Percentiles rank a stretch among this genome's conserved stretches.
Conservation (phyloP, 2,329 filamentous ascomycete species). For the Colletotrichum falcatum region DNA sequence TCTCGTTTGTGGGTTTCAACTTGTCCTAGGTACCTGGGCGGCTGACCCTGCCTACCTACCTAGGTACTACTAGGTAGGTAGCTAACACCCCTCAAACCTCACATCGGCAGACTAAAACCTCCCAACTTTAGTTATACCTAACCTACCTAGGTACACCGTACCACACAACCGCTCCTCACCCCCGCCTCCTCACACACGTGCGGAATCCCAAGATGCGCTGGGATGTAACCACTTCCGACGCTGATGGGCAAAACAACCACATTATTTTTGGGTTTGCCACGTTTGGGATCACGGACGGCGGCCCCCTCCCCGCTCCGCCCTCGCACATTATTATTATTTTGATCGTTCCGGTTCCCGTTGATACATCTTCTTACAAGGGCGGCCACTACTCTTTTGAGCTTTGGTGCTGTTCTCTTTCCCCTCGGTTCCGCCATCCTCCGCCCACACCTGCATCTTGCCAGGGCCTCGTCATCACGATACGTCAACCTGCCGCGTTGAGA, state of each 20-base stretch:
- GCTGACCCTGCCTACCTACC: no score
- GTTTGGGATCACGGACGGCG: slow-evolving; percentile 2
- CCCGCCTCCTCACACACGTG: neutral
- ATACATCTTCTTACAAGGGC: neutral
- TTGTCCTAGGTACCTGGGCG: neutral
- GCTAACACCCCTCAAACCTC: neutral
- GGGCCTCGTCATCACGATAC: slow-evolving; percentile 23
- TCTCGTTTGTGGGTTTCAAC: no score
- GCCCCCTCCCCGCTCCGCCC: neutral
- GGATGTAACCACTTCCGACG: slow-evolving; percentile 18
- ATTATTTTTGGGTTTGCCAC: slow-evolving; percentile 1
- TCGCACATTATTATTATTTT: neutral
- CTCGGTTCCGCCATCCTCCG: neutral
- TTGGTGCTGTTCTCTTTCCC: no score
- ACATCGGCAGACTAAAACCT: slow-evolving; percentile 14
- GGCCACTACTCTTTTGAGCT: neutral
- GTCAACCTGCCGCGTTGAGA: slow-evolving; percentile 11
- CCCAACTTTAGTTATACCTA: slow-evolving; percentile 2
- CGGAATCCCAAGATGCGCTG: neutral
- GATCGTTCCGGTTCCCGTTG: slow-evolving; percentile 9
- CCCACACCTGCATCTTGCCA: neutral
- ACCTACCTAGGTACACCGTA: neutral
- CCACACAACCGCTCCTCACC: neutral
- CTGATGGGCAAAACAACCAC: slow-evolving; percentile 7
- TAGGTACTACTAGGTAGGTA: no score